Conservation (phyloP, 2,329 filamentous ascomycete genomes). For the Microdochium nivale region DNA sequence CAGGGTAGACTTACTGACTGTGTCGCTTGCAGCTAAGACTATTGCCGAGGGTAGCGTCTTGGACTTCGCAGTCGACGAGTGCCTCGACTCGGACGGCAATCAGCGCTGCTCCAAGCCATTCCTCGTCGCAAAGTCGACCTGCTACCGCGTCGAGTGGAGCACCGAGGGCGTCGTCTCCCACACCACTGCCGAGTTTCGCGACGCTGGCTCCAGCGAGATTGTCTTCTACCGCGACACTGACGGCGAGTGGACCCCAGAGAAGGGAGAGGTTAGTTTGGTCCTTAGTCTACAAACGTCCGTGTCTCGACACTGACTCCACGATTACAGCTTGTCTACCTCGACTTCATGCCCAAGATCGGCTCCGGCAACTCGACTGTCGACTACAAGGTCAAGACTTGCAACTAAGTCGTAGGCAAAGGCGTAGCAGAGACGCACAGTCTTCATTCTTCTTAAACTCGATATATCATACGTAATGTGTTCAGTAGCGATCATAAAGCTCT, state of each 20-base stretch:
- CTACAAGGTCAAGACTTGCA: conserved; percentile 29
- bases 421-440: neutral
- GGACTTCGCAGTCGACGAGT: conserved; percentile 32
- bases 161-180: conserved; percentile 30
- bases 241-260: conserved; percentile 34
- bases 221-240: conserved; percentile 36
- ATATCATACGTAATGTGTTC: neutral
- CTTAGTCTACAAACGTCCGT: neutral
- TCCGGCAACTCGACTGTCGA: conserved; percentile 34
- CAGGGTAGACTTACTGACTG: neutral
- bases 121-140: conserved; percentile 24
- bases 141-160: conserved; percentile 31
- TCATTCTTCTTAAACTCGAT: neutral
- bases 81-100: conserved; percentile 28
- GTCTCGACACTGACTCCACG: conserved; percentile 3
- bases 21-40: conserved; percentile 9
- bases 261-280: conserved; percentile 23
- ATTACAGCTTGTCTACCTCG: conserved; percentile 29
- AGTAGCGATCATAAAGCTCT: no score
- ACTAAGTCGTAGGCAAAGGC: conserved; percentile 5
- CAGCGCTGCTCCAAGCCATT: conserved; percentile 30
- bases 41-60: conserved; percentile 26
- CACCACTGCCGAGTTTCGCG: conserved; percentile 27
- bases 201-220: conserved; percentile 28
- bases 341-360: conserved; percentile 37